These are phyloP conservation scores for Kwoniella heveanensis DNA, from an alignment of 768 basidiomycete genomes.

Conservation along the genomic window DNA sequence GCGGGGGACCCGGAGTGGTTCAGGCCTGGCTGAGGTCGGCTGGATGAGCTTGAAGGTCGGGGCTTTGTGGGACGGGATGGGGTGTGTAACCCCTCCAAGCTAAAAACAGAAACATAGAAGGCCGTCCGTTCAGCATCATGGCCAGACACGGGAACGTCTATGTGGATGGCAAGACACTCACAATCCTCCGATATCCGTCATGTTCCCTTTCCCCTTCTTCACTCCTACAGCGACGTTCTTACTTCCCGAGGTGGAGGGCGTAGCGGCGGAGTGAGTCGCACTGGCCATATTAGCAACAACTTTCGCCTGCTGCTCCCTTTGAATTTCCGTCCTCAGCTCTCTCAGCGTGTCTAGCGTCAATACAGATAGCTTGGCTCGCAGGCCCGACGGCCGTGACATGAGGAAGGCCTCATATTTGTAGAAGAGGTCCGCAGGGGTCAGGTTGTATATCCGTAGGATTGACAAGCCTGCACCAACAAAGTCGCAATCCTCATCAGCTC, in stretches of 20 bases:
- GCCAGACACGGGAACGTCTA: no score
- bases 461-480: slow-evolving; percentile 53
- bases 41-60: background rate
- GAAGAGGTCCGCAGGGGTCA: slow-evolving; percentile 57
- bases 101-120: no score
- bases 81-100: slow-evolving; percentile 47
- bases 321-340: slow-evolving; percentile 55
- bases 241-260: background rate
- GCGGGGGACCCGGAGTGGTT: slow-evolving; percentile 1
- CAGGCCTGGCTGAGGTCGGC: background rate
- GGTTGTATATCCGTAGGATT: slow-evolving; percentile 57
- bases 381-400: slow-evolving; percentile 48
- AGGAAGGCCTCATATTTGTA: slow-evolving; percentile 60
- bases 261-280: slow-evolving; percentile 2
- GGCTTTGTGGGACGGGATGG: slow-evolving; percentile 36
- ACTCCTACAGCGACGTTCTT: slow-evolving; percentile 26
- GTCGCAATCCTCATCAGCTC: background rate
- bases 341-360: slow-evolving; percentile 52
- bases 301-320: slow-evolving; percentile 46
- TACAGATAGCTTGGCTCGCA: slow-evolving; percentile 38
- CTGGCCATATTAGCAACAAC: slow-evolving; percentile 22
- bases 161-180: slow-evolving; percentile 30
- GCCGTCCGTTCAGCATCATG: background rate
- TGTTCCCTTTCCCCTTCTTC: slow-evolving; percentile 34
- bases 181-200: slow-evolving; percentile 53